These are phyloP conservation scores for Trametes elegans DNA, from an alignment of 768 basidiomycete genomes.

Conservation along the genomic window DNA sequence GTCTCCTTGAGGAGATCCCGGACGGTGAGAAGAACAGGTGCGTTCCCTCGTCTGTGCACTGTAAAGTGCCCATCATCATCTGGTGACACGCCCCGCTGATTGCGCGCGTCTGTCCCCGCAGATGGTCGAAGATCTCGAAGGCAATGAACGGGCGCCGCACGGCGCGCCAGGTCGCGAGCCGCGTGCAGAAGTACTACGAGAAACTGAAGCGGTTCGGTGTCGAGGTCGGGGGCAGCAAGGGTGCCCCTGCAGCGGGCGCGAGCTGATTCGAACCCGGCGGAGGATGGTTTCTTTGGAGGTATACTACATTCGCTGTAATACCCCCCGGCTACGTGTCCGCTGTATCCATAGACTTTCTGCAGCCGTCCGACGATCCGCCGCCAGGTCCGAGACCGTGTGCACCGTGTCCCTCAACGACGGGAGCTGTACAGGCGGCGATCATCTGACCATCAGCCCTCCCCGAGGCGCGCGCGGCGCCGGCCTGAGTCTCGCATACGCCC, in stretches of 20 bases:
- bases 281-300: too few relatives aligned
- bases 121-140: constrained; percentile 78
- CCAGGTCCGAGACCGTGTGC: neutral
- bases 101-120: constrained; percentile 31
- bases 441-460: constrained; percentile 19
- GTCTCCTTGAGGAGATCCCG: constrained; percentile 71
- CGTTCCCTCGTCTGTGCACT: neutral
- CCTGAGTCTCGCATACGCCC: neutral
- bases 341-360: constrained; percentile 6
- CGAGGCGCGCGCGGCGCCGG: constrained; percentile 11
- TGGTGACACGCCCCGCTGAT: constrained; percentile 9
- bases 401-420: constrained; percentile 8
- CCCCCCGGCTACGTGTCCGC: too few relatives aligned
- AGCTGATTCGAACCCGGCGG: too few relatives aligned
- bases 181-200: constrained; percentile 86
- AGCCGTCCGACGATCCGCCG: constrained; percentile 11
- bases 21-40: constrained; percentile 75
- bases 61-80: too few relatives aligned
- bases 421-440: constrained; percentile 16
- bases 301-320: too few relatives aligned
- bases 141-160: constrained; percentile 80
- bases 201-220: constrained; percentile 77
- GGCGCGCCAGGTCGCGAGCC: constrained; percentile 82
- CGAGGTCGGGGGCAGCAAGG: constrained; percentile 34
- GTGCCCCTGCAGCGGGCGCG: constrained; percentile 2